Percentiles rank a stretch among this genome's conserved stretches.
phyloP scores from a whole-genome alignment of 345 rosid species.

The Acer campestre region DNA sequence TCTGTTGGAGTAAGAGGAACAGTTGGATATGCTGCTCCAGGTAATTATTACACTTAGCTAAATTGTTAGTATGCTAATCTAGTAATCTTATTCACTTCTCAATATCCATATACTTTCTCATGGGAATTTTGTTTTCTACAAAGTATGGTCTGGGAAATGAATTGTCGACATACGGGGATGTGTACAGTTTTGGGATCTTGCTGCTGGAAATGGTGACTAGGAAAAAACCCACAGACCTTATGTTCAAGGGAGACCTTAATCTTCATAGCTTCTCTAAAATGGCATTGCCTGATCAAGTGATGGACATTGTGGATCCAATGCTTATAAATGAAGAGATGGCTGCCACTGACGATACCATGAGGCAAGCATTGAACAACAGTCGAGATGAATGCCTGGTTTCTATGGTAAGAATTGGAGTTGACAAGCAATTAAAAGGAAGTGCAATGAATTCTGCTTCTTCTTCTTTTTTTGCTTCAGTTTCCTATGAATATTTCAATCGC shows the following conservation, averaged over 20 bases:
- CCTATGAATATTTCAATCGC: too few species aligned
- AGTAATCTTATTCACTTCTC: too few species aligned
- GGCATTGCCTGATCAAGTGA: neutral
- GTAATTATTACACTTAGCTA: accelerated
- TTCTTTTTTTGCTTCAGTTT: too few species aligned
- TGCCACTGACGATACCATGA: neutral
- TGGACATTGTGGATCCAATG: neutral
- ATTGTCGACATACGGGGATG: neutral
- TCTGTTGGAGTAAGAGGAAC: too few species aligned
- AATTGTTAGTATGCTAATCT: neutral
- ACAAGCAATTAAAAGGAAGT: too few species aligned
- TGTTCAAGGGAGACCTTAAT: neutral
- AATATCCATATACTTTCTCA: neutral
- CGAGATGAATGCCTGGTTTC: neutral
- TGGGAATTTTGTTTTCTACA: neutral
- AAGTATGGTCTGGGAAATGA: slow-evolving; percentile 25
- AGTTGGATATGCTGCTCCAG: too few species aligned
- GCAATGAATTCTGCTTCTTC: too few species aligned
- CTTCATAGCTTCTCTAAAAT: neutral
- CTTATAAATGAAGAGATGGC: neutral
- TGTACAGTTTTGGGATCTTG: neutral
- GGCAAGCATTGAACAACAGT: neutral
- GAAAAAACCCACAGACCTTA: neutral
- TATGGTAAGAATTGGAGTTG: slow-evolving; percentile 15
- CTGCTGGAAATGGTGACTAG: neutral